phyloP scores from a whole-genome alignment of 768 basidiomycete species.

The Paxillus involutus region DNA sequence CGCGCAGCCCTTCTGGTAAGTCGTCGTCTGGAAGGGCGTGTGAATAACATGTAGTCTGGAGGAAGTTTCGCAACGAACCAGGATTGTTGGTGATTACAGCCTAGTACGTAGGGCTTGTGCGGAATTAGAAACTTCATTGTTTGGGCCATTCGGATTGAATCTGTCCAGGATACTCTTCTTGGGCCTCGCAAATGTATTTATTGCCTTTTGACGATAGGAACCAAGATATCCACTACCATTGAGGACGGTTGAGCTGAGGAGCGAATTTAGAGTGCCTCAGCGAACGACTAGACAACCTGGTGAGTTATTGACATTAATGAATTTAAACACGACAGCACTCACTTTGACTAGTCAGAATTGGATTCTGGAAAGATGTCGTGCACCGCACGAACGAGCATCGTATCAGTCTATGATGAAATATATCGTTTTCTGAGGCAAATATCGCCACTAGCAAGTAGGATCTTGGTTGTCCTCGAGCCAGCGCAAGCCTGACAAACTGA shows the following conservation, averaged over 20 bases:
- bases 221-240: slow-evolving; percentile 91
- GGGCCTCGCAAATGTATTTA: slow-evolving; percentile 99
- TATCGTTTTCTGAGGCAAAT: slow-evolving; percentile 20
- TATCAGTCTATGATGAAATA: slow-evolving; percentile 19
- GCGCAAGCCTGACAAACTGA: neutral
- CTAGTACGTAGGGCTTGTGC: too few relatives aligned
- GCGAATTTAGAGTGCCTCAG: slow-evolving; percentile 23
- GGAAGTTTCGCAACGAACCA: slow-evolving; percentile 50
- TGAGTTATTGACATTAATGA: slow-evolving; percentile 9
- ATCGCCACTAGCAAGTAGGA: too few relatives aligned
- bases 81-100: slow-evolving; percentile 96
- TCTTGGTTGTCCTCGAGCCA: too few relatives aligned
- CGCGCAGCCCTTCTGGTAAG: too few relatives aligned
- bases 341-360: too few relatives aligned
- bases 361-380: too few relatives aligned
- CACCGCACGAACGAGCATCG: slow-evolving; percentile 39
- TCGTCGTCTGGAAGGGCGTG: too few relatives aligned
- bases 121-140: too few relatives aligned
- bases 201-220: slow-evolving; percentile 97
- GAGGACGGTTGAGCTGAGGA: slow-evolving; percentile 11
- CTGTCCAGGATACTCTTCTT: too few relatives aligned
- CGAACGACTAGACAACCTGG: slow-evolving; percentile 22
- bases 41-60: too few relatives aligned
- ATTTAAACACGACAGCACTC: slow-evolving; percentile 32
- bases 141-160: too few relatives aligned